Evolutionary conservation across 371 early-diverging fungal species (phyloP).

Genomic region (Capniomyces stellatus): DNA sequence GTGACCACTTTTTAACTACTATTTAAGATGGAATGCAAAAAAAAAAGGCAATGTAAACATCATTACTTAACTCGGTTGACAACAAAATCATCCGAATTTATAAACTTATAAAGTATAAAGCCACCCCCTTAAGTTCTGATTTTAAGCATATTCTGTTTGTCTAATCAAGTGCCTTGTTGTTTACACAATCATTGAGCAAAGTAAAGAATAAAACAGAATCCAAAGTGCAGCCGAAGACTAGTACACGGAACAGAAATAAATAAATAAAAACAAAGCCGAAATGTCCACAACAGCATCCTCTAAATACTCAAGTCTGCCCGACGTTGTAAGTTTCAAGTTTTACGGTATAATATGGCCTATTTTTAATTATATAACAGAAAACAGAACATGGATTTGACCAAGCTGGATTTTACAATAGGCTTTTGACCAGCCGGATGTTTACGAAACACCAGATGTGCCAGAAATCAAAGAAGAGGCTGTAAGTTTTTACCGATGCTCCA

Average conservation of each 20-base stretch:
- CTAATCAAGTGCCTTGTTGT: background rate
- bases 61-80: too few relatives aligned
- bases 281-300: background rate
- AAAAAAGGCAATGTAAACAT: too few relatives aligned
- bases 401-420: background rate
- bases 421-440: constrained; percentile 4
- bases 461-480: background rate
- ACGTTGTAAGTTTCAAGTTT: background rate
- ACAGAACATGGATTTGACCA: background rate
- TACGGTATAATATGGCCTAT: background rate
- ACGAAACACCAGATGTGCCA: background rate
- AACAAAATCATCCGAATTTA: too few relatives aligned
- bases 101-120: too few relatives aligned
- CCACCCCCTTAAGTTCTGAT: too few relatives aligned
- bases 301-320: background rate
- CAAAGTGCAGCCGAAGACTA: background rate
- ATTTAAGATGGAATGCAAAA: too few relatives aligned
- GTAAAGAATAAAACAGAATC: background rate
- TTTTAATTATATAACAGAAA: background rate
- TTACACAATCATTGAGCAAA: background rate
- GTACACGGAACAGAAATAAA: background rate
- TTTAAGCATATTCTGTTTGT: background rate
- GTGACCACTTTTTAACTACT: too few relatives aligned
- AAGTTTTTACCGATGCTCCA: background rate
- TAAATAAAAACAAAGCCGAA: background rate